Evolutionary conservation across 345 rosid species (phyloP).

Genomic region (Salix suchowensis): DNA sequence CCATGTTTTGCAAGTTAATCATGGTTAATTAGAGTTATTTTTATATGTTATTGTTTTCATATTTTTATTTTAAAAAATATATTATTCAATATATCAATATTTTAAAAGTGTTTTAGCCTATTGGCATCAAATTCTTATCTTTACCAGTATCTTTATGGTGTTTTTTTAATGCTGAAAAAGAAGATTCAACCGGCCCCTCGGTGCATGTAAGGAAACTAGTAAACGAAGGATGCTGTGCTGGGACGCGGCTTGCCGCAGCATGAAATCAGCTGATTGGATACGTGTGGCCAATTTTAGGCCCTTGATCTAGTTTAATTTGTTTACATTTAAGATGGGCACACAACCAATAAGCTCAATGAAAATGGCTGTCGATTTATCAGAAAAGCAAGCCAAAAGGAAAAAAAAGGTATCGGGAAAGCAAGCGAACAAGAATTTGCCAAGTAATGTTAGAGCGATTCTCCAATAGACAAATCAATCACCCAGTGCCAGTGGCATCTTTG

Average conservation of each 20-base stretch:
- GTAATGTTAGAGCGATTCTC: constrained; percentile 13
- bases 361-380: constrained; percentile 8
- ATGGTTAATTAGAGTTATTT: no score
- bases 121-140: no score
- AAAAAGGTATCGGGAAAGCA: not conserved
- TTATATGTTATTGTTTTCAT: no score
- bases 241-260: constrained; percentile 11
- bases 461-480: constrained; percentile 16
- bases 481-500: not conserved
- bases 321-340: not conserved
- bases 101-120: no score
- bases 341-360: not conserved
- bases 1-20: no score
- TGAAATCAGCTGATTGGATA: not conserved
- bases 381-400: not conserved
- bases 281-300: not conserved
- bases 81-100: no score
- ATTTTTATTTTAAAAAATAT: no score
- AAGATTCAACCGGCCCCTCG: no score
- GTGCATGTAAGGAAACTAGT: not conserved
- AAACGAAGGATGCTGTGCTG: not conserved
- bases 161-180: no score
- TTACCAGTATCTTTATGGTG: no score
- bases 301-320: not conserved
- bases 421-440: constrained; percentile 18